Evolutionary conservation across 176 grass and related monocot species (phyloP).

Genomic region (Ananas comosus): DNA sequence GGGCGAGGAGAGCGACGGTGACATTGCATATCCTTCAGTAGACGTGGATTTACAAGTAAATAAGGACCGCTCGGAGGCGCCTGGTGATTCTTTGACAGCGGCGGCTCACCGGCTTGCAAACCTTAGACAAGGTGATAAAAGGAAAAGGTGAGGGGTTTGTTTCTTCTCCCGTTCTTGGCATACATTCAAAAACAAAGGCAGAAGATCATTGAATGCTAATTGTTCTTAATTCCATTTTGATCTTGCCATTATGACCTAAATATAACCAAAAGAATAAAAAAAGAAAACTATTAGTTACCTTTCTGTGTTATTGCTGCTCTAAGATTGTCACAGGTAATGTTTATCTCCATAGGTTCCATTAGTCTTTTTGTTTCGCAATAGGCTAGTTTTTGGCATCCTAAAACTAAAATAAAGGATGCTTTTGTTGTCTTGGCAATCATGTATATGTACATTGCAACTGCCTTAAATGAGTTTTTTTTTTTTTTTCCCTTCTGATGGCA

Average conservation of each 20-base stretch:
- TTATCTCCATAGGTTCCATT: too few relatives aligned
- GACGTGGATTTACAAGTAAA: conserved; percentile 48
- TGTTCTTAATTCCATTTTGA: background rate
- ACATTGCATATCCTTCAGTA: conserved; percentile 32
- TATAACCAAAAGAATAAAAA: background rate
- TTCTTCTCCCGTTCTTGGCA: conserved; percentile 7
- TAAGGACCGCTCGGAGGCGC: conserved; percentile 22
- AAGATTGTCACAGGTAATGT: too few relatives aligned
- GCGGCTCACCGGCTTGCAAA: conserved; percentile 49
- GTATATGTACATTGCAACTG: too few relatives aligned
- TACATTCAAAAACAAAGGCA: background rate
- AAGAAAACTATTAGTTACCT: too few relatives aligned
- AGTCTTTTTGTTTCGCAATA: too few relatives aligned
- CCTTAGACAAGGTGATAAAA: conserved; percentile 29
- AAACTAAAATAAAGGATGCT: too few relatives aligned
- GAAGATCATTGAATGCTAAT: conserved; percentile 3
- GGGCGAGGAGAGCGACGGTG: conserved; percentile 60
- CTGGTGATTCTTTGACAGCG: conserved; percentile 48
- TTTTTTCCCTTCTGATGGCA: conserved; percentile 45
- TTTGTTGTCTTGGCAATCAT: too few relatives aligned
- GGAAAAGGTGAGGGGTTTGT: conserved; percentile 37
- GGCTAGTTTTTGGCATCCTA: too few relatives aligned
- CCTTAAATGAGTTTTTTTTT: too few relatives aligned
- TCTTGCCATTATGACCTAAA: background rate
- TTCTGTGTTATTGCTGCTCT: too few relatives aligned